Percentiles rank a stretch among this genome's conserved stretches.
These are phyloP conservation scores for Cladosporium sp. DNA, from an alignment of 2,329 filamentous ascomycete genomes.

Conservation along the genomic window DNA sequence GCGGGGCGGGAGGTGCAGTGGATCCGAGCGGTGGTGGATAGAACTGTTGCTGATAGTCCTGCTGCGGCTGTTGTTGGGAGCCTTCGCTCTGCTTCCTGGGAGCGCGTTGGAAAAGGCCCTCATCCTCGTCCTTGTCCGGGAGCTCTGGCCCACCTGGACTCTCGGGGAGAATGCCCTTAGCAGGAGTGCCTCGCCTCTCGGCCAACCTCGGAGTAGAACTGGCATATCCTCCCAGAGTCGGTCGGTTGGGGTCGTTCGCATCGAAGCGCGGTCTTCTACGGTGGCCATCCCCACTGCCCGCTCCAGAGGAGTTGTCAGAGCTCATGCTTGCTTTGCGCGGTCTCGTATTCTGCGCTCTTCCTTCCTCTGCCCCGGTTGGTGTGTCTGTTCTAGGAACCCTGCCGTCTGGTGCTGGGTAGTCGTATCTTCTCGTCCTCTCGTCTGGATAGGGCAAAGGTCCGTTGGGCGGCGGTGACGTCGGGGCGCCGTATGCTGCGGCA, in stretches of 20 bases:
- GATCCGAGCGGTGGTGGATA: slow-evolving; percentile 48
- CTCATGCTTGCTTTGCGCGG: slow-evolving; percentile 26
- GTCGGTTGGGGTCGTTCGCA: slow-evolving; percentile 44
- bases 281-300: slow-evolving; percentile 16
- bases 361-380: slow-evolving; percentile 24
- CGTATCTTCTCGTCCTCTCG: slow-evolving; percentile 19
- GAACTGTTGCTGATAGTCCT: slow-evolving; percentile 48
- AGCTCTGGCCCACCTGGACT: slow-evolving; percentile 65
- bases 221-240: slow-evolving; percentile 42
- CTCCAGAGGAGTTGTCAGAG: slow-evolving; percentile 23
- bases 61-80: slow-evolving; percentile 12
- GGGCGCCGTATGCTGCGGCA: slow-evolving; percentile 24
- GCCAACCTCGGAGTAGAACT: slow-evolving; percentile 50
- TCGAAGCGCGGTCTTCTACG: slow-evolving; percentile 38
- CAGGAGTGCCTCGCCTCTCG: slow-evolving; percentile 73
- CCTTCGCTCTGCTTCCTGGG: slow-evolving; percentile 33
- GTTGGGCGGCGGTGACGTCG: slow-evolving; percentile 26
- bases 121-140: slow-evolving; percentile 65
- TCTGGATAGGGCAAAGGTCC: slow-evolving; percentile 28
- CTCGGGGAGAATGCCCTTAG: slow-evolving; percentile 70
- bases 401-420: slow-evolving; percentile 11
- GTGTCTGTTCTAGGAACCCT: slow-evolving; percentile 20
- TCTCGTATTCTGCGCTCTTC: slow-evolving; percentile 13
- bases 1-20: slow-evolving; percentile 15
- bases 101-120: slow-evolving; percentile 61